These are phyloP conservation scores for Pichia ethanolica DNA, from an alignment of 805 yeast genomes.

Conservation along the genomic window DNA sequence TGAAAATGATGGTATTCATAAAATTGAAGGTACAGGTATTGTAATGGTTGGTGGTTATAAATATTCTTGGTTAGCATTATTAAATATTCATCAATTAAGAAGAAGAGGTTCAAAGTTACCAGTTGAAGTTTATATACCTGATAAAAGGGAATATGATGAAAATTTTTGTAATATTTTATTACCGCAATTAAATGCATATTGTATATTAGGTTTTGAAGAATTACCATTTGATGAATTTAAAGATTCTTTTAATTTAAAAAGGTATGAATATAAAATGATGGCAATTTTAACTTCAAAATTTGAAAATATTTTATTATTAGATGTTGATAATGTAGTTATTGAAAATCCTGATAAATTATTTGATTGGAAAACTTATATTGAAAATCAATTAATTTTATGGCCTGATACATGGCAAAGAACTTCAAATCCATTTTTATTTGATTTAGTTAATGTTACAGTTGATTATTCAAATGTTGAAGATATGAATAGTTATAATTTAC, in stretches of 20 bases:
- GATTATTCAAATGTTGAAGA: constrained; percentile 4
- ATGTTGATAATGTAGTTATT: constrained; percentile 44
- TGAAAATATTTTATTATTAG: constrained; percentile 40
- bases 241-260: constrained; percentile 29
- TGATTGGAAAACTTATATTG: constrained; percentile 33
- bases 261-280: constrained; percentile 45
- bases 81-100: constrained; percentile 41
- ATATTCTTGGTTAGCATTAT: constrained; percentile 42
- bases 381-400: constrained; percentile 48
- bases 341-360: constrained; percentile 39
- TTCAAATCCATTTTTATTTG: constrained; percentile 51
- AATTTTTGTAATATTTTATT: constrained; percentile 36
- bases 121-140: constrained; percentile 43
- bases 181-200: constrained; percentile 38
- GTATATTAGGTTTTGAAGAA: constrained; percentile 33
- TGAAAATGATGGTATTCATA: background rate
- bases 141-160: constrained; percentile 36
- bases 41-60: constrained; percentile 49
- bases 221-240: constrained; percentile 24
- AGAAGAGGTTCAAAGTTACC: constrained; percentile 39
- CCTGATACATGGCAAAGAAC: constrained; percentile 70
- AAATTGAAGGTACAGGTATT: constrained; percentile 26
- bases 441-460: constrained; percentile 16
- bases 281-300: constrained; percentile 41
- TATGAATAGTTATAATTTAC: constrained; percentile 36